Evolutionary conservation across 2,329 filamentous ascomycete species (phyloP).

Genomic region (Exophiala viscosa): DNA sequence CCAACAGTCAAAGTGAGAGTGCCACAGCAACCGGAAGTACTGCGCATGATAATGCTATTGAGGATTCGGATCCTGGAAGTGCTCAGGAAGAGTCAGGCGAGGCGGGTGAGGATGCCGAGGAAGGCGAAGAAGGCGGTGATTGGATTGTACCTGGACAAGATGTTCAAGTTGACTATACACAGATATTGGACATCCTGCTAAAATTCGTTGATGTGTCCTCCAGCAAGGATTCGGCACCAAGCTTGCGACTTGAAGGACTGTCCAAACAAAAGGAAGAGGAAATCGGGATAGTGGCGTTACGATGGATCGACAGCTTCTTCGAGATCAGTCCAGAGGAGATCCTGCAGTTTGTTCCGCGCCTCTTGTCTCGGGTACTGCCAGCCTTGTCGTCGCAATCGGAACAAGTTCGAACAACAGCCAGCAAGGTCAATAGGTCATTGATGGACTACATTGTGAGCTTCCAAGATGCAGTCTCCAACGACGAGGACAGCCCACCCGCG

Average conservation of each 20-base stretch:
- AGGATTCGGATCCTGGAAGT: slow-evolving; percentile 39
- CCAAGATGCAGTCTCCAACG: slow-evolving; percentile 53
- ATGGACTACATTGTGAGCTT: slow-evolving; percentile 94
- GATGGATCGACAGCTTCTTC: slow-evolving; percentile 95
- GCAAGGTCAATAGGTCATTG: slow-evolving; percentile 81
- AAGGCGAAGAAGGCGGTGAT: slow-evolving; percentile 72
- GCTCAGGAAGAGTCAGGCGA: slow-evolving; percentile 58
- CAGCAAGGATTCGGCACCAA: slow-evolving; percentile 22
- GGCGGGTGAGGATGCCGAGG: slow-evolving; percentile 57
- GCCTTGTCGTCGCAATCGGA: slow-evolving; percentile 91
- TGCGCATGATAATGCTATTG: slow-evolving; percentile 30
- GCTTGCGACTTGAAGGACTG: slow-evolving; percentile 27
- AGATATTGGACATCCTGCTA: slow-evolving; percentile 86
- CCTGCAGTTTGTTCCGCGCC: slow-evolving; percentile 85
- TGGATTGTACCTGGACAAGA: slow-evolving; percentile 92
- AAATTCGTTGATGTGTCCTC: slow-evolving; percentile 65
- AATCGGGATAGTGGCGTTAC: slow-evolving; percentile 81
- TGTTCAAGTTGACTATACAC: slow-evolving; percentile 87
- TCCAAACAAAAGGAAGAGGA: slow-evolving; percentile 66
- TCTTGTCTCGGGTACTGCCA: slow-evolving; percentile 86
- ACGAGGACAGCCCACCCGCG: slow-evolving; percentile 35
- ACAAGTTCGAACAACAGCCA: slow-evolving; percentile 80
- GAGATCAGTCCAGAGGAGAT: slow-evolving; percentile 98
- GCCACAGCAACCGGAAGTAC: slow-evolving; percentile 23
- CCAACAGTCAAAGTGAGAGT: slow-evolving; percentile 32